Conservation (phyloP, 1,284 basidiomycete species). For the Puccinia horiana region DNA sequence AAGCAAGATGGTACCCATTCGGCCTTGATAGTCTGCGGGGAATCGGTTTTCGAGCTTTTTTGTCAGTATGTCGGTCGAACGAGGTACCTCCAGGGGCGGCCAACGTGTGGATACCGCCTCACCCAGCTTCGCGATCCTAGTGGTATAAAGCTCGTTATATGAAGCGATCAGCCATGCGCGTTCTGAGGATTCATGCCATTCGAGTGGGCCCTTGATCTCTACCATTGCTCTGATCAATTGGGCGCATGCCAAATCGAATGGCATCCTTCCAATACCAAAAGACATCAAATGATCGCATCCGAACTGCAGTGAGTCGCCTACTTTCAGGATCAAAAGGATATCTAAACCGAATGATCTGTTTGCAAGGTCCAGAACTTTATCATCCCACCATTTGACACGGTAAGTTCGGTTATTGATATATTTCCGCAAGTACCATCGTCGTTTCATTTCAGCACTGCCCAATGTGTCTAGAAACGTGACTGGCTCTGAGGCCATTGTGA, state of each 20-base stretch:
- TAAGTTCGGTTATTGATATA: background rate
- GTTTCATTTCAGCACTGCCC: background rate
- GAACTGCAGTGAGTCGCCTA: constrained; percentile 6
- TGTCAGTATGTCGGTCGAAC: background rate
- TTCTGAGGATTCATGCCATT: background rate
- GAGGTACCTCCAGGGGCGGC: background rate
- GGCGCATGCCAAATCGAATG: background rate
- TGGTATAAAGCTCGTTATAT: background rate
- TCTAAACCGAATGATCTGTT: background rate
- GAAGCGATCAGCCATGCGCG: background rate
- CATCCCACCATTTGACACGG: background rate
- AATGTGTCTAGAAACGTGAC: background rate
- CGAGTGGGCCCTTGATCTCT: background rate
- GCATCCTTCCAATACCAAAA: background rate
- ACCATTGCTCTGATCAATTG: background rate
- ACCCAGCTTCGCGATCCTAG: background rate
- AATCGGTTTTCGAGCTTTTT: background rate
- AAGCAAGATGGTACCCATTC: background rate
- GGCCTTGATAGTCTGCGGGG: background rate
- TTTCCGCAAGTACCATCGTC: background rate
- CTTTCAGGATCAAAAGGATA: background rate
- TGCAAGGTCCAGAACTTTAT: background rate
- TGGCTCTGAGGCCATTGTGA: background rate
- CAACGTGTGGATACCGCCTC: background rate
- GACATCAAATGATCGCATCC: background rate